These are phyloP conservation scores for Tetrahymena elliotti DNA, from an alignment of 73 alveolate genomes.

Conservation along the genomic window DNA sequence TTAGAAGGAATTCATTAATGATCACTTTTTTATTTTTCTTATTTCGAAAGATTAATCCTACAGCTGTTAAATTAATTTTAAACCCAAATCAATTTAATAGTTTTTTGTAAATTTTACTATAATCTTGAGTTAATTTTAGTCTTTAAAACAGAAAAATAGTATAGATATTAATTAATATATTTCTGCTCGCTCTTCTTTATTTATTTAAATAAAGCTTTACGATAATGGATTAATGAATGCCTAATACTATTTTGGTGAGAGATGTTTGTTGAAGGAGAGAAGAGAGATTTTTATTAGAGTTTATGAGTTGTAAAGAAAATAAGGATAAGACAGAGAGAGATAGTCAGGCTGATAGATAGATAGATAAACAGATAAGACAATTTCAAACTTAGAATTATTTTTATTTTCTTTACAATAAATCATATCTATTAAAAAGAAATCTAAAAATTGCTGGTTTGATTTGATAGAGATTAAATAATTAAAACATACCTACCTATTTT, in stretches of 20 bases:
- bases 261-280: background rate
- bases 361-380: too few relatives aligned
- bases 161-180: background rate
- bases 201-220: background rate
- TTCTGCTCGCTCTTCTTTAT: background rate
- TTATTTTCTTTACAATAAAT: too few relatives aligned
- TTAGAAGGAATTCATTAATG: too few relatives aligned
- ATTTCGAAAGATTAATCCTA: background rate
- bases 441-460: background rate
- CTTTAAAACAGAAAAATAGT: background rate
- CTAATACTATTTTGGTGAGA: background rate
- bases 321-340: background rate
- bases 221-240: too few relatives aligned
- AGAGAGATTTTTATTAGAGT: background rate
- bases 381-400: background rate
- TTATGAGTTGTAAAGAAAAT: background rate
- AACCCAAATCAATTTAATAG: background rate
- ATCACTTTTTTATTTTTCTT: too few relatives aligned
- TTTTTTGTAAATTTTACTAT: background rate
- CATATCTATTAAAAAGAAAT: background rate
- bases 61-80: background rate
- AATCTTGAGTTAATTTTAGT: background rate
- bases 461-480: background rate
- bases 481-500: background rate
- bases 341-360: too few relatives aligned